Evolutionary conservation across 176 grass and related monocot species (phyloP).

Genomic region (Thinopyrum elongatum): DNA sequence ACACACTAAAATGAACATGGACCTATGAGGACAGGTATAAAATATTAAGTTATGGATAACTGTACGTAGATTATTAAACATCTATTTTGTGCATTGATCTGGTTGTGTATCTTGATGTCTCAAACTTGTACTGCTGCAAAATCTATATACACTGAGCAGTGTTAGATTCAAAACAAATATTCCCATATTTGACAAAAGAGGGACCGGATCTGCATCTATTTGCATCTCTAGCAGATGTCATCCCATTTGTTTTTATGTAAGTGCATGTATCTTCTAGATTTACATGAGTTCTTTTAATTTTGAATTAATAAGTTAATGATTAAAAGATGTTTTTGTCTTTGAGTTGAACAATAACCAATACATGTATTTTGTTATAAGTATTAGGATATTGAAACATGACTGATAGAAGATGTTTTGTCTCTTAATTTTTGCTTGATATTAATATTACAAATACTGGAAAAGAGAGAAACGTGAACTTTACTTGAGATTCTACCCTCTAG

Average conservation of each 20-base stretch:
- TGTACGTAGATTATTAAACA: neutral
- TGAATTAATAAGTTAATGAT: neutral
- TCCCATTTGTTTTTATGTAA: neutral
- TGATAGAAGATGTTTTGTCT: neutral
- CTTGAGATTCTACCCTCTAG: neutral
- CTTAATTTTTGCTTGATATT: constrained; percentile 9
- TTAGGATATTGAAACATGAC: neutral
- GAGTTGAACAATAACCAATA: neutral
- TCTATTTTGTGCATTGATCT: neutral
- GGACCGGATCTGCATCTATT: neutral
- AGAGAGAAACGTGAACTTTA: neutral
- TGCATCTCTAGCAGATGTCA: neutral
- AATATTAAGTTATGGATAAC: neutral
- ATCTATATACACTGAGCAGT: neutral
- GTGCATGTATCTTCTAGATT: neutral
- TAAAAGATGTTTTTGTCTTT: neutral
- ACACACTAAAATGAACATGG: neutral
- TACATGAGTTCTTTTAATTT: neutral
- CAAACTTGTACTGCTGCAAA: neutral
- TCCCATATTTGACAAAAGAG: neutral
- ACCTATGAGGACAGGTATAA: neutral
- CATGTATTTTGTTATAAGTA: neutral
- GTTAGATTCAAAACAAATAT: neutral
- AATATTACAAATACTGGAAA: neutral
- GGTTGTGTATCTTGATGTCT: neutral